These are phyloP conservation scores for Pistacia integerrima DNA, from an alignment of 345 rosid genomes.

Conservation along the genomic window DNA sequence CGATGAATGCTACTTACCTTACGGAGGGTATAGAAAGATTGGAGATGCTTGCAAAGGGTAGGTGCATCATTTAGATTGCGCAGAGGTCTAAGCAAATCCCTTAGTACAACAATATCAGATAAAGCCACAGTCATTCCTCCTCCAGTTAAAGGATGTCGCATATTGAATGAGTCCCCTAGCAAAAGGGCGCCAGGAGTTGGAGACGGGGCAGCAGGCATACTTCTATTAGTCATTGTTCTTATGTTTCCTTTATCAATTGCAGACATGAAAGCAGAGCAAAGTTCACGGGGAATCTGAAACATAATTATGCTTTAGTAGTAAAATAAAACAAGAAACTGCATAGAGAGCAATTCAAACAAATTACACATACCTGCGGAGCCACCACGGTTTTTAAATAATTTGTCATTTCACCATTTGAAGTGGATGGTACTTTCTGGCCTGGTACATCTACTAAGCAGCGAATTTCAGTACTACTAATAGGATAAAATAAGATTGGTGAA, in stretches of 20 bases:
- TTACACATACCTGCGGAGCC: not conserved
- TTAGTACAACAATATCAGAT: not conserved
- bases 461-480: conserved; percentile 12
- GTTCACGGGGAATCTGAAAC: conserved; percentile 5
- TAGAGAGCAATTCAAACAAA: not conserved
- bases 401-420: conserved; percentile 8
- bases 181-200: not conserved
- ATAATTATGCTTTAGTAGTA: not conserved
- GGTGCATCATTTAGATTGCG: not conserved
- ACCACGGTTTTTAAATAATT: not conserved
- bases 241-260: conserved; percentile 10
- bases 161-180: not conserved
- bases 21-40: conserved; percentile 3
- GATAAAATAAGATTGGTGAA: conserved; percentile 10
- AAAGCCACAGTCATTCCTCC: conserved; percentile 10
- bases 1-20: not conserved
- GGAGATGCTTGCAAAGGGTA: not conserved
- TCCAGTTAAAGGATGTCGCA: not conserved
- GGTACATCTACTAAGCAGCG: conserved; percentile 11
- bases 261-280: conserved; percentile 3
- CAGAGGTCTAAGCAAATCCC: not conserved
- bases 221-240: conserved; percentile 8
- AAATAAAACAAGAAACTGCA: not conserved
- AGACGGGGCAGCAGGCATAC: conserved; percentile 10
- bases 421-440: conserved; percentile 7